Percentiles rank a stretch among this genome's conserved stretches.
These are phyloP conservation scores for Isabelozyma pseudorhagii DNA, from an alignment of 805 yeast species.

Conservation along the genomic window DNA sequence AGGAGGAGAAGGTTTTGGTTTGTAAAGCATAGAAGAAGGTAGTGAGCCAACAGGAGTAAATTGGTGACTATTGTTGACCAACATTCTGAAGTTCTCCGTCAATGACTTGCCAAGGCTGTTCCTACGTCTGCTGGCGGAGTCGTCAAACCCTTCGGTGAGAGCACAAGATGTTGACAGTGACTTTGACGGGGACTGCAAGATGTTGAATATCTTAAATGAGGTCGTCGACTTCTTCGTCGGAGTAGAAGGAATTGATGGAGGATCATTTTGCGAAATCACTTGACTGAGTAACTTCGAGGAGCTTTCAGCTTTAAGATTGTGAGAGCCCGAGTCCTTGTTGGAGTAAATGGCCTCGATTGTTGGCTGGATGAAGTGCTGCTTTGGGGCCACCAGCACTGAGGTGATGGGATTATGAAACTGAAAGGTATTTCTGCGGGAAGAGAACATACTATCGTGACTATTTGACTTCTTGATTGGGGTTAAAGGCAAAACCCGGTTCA, in stretches of 20 bases:
- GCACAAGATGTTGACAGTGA: background rate
- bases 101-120: conserved; percentile 23
- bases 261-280: background rate
- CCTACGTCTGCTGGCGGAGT: conserved; percentile 5
- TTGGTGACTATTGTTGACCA: conserved; percentile 11
- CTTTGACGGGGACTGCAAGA: background rate
- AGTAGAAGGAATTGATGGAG: conserved; percentile 12
- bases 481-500: conserved; percentile 26
- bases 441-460: conserved; percentile 22
- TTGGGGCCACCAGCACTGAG: conserved; percentile 14
- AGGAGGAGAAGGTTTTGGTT: background rate
- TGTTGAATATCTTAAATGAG: background rate
- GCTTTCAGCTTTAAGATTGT: background rate
- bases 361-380: conserved; percentile 18
- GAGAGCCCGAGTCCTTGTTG: background rate
- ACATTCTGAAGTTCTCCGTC: conserved; percentile 24
- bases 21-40: background rate
- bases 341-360: conserved; percentile 31
- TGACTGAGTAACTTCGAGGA: background rate
- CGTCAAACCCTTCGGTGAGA: background rate
- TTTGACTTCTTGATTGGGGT: conserved; percentile 17
- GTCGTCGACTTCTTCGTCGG: conserved; percentile 7
- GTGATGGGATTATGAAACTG: conserved; percentile 39
- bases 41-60: background rate
- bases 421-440: conserved; percentile 4